These are phyloP conservation scores for Penstemon newberryi DNA, from an alignment of 257 asterid species.

Conservation along the genomic window DNA sequence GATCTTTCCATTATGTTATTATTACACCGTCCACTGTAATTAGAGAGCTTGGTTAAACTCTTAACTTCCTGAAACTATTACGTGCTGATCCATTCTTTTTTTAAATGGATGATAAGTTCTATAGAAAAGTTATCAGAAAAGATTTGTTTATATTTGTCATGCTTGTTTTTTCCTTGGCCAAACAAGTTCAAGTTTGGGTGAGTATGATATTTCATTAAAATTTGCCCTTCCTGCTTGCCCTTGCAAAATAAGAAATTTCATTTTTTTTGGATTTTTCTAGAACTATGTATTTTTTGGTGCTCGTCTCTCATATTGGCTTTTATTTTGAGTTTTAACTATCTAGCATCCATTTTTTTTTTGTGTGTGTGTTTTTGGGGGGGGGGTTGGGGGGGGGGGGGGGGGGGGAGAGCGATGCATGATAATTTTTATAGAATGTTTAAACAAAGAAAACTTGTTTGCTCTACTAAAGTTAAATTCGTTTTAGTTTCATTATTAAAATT, in stretches of 20 bases:
- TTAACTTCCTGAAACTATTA: conserved; percentile 18
- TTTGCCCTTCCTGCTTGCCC: conserved; percentile 8
- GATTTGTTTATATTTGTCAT: neutral
- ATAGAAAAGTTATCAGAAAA: neutral
- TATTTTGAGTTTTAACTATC: neutral
- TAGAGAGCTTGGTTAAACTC: conserved; percentile 21
- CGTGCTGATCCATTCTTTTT: neutral
- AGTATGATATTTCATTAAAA: neutral
- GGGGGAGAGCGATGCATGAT: neutral
- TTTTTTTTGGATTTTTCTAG: neutral
- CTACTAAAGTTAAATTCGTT: no score
- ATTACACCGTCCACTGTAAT: neutral
- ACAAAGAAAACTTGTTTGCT: no score
- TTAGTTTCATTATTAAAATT: no score
- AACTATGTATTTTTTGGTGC: neutral
- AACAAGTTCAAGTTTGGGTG: neutral
- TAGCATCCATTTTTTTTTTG: neutral
- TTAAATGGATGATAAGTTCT: neutral
- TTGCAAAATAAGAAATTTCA: conserved; percentile 1
- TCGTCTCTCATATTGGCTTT: neutral
- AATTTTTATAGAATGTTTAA: no score
- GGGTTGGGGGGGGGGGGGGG: neutral
- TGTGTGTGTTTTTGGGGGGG: neutral
- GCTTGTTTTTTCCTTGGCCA: neutral
- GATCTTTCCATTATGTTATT: conserved; percentile 20